Percentiles rank a stretch among this genome's conserved stretches.
These are phyloP conservation scores for Boletus fagicola DNA, from an alignment of 768 basidiomycete species.

Conservation along the genomic window DNA sequence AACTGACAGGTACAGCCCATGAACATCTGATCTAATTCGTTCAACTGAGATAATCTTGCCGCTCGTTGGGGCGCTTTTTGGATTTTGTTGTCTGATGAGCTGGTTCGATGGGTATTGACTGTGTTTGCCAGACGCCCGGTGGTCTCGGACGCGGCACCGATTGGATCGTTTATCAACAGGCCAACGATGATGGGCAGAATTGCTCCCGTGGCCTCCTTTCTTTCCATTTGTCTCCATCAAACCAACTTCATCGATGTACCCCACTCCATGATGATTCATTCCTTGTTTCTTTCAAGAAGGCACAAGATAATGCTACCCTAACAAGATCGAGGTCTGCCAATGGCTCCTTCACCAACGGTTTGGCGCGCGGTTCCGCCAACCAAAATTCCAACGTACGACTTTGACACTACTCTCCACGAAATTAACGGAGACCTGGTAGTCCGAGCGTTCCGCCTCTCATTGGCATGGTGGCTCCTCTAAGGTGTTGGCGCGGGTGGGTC, in stretches of 20 bases:
- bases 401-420: neutral
- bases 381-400: neutral
- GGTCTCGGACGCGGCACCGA: neutral
- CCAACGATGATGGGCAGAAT: no score
- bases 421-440: neutral
- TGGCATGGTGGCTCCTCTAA: neutral
- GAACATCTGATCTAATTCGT: neutral
- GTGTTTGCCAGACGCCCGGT: neutral
- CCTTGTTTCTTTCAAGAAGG: neutral
- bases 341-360: neutral
- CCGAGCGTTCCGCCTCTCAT: neutral
- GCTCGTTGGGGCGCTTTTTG: neutral
- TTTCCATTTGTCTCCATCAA: neutral
- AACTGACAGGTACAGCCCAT: neutral
- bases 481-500: neutral
- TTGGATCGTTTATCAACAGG: neutral
- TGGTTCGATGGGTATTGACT: slow-evolving; percentile 4
- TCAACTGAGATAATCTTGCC: neutral
- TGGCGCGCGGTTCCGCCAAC: slow-evolving; percentile 3
- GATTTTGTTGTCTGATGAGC: neutral
- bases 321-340: neutral
- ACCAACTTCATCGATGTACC: neutral
- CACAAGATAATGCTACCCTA: neutral
- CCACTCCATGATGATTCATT: neutral
- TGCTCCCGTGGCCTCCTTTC: neutral